A percentile compares a stretch with the other conserved stretches of the same genome.
phyloP scores from a whole-genome alignment of 805 yeast species.

The Saccharomycopsis lassenensis region DNA sequence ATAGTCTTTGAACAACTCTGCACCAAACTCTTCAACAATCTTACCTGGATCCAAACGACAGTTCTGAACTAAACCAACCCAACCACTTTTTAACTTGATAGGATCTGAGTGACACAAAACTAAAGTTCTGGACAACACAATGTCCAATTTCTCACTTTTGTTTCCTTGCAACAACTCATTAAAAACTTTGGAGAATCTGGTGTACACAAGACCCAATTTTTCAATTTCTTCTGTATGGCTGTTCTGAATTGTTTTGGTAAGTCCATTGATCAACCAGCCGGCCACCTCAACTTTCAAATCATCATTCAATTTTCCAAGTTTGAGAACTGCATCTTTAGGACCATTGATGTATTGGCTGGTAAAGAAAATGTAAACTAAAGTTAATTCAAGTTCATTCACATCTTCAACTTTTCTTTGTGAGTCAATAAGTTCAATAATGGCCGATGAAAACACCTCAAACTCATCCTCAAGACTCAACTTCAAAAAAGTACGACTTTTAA shows the following conservation, averaged over 20 bases:
- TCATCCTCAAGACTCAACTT: too few species aligned
- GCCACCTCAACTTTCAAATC: slow-evolving; percentile 1
- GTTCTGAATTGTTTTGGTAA: neutral
- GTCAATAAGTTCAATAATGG: too few species aligned
- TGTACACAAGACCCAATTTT: slow-evolving; percentile 21
- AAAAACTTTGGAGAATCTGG: neutral
- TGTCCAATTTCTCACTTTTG: slow-evolving; percentile 17
- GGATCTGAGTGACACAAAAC: slow-evolving; percentile 30
- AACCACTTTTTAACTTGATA: slow-evolving; percentile 34
- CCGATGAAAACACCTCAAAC: too few species aligned
- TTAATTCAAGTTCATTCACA: too few species aligned
- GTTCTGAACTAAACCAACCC: slow-evolving; percentile 68
- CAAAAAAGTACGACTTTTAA: too few species aligned
- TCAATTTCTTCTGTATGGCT: slow-evolving; percentile 14
- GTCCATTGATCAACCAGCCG: neutral
- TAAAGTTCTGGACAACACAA: slow-evolving; percentile 26
- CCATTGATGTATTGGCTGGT: neutral
- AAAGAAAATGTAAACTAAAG: too few species aligned
- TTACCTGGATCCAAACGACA: slow-evolving; percentile 54
- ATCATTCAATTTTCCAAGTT: too few species aligned
- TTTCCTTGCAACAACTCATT: neutral
- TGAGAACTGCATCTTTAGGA: too few species aligned
- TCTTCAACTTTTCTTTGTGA: too few species aligned
- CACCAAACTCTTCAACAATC: slow-evolving; percentile 30
- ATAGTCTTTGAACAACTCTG: slow-evolving; percentile 5